phyloP scores from a whole-genome alignment of 2,329 filamentous ascomycete species.

The Immersiporthe knoxdaviesiana region DNA sequence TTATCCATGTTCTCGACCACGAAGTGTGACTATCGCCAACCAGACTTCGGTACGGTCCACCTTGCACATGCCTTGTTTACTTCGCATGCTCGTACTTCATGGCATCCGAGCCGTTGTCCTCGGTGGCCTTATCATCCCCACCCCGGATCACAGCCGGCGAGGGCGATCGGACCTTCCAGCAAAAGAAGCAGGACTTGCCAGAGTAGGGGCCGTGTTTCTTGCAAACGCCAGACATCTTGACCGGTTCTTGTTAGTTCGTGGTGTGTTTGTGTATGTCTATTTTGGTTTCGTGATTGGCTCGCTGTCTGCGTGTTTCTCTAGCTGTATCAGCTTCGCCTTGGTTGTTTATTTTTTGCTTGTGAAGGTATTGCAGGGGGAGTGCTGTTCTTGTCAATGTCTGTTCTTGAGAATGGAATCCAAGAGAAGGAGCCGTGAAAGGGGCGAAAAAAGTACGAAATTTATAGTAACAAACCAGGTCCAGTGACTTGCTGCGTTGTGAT shows the following conservation, averaged over 20 bases:
- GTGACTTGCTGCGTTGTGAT: neutral
- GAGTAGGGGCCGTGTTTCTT: conserved; percentile 9
- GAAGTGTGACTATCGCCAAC: too few species aligned
- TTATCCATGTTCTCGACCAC: neutral
- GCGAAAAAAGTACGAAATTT: neutral
- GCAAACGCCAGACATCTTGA: conserved; percentile 10
- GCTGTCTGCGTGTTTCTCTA: neutral
- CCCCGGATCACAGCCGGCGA: neutral
- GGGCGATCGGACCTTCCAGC: conserved; percentile 1
- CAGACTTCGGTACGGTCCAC: neutral
- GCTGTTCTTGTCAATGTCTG: neutral
- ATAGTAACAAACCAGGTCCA: neutral
- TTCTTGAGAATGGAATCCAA: neutral
- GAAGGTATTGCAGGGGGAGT: neutral
- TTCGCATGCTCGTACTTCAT: neutral
- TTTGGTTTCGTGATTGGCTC: neutral
- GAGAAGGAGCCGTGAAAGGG: neutral
- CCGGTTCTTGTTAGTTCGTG: neutral
- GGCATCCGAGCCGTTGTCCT: neutral
- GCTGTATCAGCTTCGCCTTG: neutral
- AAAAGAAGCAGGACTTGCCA: conserved; percentile 4
- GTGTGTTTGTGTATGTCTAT: neutral
- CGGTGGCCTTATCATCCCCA: neutral
- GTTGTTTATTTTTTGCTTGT: neutral
- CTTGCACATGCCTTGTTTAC: neutral